Evolutionary conservation across 2,329 filamentous ascomycete species (phyloP).

Genomic region (Knoxdaviesia proteae): DNA sequence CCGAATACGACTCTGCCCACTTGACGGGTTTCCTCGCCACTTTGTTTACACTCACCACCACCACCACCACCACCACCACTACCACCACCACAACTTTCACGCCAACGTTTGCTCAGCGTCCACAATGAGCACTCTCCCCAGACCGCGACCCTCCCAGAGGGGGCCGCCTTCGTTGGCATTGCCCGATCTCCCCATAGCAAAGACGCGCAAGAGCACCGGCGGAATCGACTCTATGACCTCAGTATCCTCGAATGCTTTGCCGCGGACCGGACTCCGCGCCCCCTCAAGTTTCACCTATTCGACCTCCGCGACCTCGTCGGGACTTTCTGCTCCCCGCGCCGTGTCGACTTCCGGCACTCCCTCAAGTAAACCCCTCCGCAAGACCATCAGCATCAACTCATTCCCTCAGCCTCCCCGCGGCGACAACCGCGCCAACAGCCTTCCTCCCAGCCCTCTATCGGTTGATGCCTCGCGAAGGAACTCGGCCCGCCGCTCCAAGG

Average conservation of each 20-base stretch:
- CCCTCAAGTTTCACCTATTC: constrained; percentile 36
- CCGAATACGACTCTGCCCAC: too few species aligned
- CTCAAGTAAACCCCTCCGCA: constrained; percentile 44
- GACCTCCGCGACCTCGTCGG: constrained; percentile 29
- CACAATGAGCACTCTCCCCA: constrained; percentile 40
- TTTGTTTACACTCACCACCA: not conserved
- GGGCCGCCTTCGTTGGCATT: constrained; percentile 52
- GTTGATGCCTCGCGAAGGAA: constrained; percentile 22
- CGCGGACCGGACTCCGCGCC: constrained; percentile 35
- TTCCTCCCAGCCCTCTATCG: constrained; percentile 40
- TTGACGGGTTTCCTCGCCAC: too few species aligned
- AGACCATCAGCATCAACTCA: constrained; percentile 80
- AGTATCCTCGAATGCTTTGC: constrained; percentile 23
- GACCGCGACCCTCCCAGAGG: constrained; percentile 43
- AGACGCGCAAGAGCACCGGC: constrained; percentile 47
- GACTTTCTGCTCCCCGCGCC: constrained; percentile 34
- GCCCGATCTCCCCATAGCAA: constrained; percentile 52
- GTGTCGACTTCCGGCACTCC: constrained; percentile 15
- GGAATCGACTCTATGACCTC: constrained; percentile 17
- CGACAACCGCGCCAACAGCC: constrained; percentile 33
- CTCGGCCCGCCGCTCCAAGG: constrained; percentile 29
- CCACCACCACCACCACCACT: not conserved
- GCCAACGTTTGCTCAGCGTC: constrained; percentile 2
- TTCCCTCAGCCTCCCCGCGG: constrained; percentile 78
- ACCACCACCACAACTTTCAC: not conserved